These are phyloP conservation scores for Tubosaeta brunneosetosa DNA, from an alignment of 768 basidiomycete genomes.

Conservation along the genomic window DNA sequence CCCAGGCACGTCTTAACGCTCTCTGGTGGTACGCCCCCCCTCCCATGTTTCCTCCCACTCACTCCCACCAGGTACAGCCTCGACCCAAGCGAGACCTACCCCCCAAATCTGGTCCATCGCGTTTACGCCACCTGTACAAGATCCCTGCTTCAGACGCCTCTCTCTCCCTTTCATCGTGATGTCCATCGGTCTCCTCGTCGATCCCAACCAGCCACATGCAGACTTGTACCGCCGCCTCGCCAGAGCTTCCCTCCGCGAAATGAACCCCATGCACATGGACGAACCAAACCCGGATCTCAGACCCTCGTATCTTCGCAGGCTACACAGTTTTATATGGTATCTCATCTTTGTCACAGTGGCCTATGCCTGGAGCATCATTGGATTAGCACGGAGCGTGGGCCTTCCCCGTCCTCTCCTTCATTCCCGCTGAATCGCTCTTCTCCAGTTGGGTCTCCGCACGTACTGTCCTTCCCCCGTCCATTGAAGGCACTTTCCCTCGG, in stretches of 20 bases:
- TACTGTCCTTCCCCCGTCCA: constrained; percentile 6
- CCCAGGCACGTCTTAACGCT: constrained; percentile 61
- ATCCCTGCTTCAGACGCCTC: constrained; percentile 60
- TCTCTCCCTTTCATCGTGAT: constrained; percentile 68
- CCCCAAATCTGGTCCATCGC: constrained; percentile 64
- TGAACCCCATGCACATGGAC: constrained; percentile 69
- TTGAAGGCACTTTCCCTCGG: constrained; percentile 63
- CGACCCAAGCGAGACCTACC: constrained; percentile 65
- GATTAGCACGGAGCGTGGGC: constrained; percentile 67
- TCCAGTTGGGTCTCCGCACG: constrained; percentile 65
- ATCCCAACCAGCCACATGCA: constrained; percentile 52
- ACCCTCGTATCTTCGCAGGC: constrained; percentile 48
- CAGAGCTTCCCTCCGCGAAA: constrained; percentile 64
- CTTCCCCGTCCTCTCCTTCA: neutral
- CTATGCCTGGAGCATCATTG: constrained; percentile 75
- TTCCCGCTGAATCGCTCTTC: neutral
- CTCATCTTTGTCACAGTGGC: constrained; percentile 67
- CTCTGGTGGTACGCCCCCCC: constrained; percentile 60
- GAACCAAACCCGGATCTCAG: constrained; percentile 69
- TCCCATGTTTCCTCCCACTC: neutral
- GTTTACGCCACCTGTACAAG: constrained; percentile 59
- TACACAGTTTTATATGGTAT: constrained; percentile 66
- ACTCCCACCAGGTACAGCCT: constrained; percentile 51
- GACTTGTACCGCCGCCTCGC: constrained; percentile 66
- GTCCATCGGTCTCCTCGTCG: constrained; percentile 66